These are phyloP conservation scores for Areca catechu DNA, from an alignment of 176 grass and related monocot genomes.

Conservation along the genomic window DNA sequence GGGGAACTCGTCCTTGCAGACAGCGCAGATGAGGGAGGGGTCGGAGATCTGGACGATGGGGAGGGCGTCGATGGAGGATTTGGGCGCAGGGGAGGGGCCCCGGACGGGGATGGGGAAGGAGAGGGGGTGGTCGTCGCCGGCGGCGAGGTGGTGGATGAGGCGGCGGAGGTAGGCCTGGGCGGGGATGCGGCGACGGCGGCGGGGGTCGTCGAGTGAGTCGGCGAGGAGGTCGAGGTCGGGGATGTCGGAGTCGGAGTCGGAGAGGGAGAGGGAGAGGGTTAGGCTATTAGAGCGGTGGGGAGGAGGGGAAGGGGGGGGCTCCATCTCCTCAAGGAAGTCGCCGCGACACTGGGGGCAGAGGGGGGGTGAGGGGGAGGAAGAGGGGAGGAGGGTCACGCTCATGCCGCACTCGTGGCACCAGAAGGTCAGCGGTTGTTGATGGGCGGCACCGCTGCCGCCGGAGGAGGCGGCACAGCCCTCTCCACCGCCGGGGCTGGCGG, in stretches of 20 bases:
- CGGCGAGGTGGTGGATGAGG: constrained; percentile 27
- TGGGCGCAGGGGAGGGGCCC: constrained; percentile 36
- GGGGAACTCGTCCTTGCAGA: constrained; percentile 77
- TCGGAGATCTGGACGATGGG: constrained; percentile 57
- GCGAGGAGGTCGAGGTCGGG: constrained; percentile 7
- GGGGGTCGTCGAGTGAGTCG: not conserved
- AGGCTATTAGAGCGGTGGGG: constrained; percentile 19
- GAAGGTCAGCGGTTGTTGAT: not conserved
- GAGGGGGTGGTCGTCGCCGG: constrained; percentile 13
- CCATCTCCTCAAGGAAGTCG: constrained; percentile 45
- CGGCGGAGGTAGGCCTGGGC: constrained; percentile 21
- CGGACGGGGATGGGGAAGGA: not conserved
- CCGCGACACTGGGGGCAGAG: constrained; percentile 54
- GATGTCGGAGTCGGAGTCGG: constrained; percentile 13
- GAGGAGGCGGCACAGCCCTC: constrained; percentile 2
- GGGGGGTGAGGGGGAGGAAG: not conserved
- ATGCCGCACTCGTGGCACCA: constrained; percentile 50
- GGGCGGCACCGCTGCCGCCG: not conserved
- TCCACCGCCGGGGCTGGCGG: constrained; percentile 4
- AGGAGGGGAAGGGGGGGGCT: constrained; percentile 4
- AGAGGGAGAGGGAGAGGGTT: constrained; percentile 24
- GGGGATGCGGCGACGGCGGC: constrained; percentile 9
- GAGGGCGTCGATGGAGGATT: constrained; percentile 49
- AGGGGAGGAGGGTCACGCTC: constrained; percentile 23
- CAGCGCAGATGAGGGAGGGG: constrained; percentile 34